Base-by-base conservation (phyloP, 1,284 basidiomycete genomes). In the Tausonia pullulans region DNA sequence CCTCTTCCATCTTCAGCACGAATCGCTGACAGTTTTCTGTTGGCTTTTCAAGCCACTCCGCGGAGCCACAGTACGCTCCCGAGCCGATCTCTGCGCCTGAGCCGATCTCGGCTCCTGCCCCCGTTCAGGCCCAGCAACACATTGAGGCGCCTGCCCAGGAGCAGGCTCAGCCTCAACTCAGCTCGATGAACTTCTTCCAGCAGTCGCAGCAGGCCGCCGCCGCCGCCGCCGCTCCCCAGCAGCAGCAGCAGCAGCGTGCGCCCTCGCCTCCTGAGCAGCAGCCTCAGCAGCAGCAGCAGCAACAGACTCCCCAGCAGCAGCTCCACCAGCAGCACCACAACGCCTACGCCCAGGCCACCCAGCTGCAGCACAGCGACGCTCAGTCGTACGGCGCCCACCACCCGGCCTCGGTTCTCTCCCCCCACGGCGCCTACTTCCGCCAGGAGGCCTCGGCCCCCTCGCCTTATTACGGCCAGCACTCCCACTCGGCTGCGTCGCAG, bases 171-270 rank as follows among this genome's bases (percentile, higher is more conserved):
- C 51, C 49, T 60, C 45, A 40, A 16, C 55, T 62, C 63, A 60
- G 13, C 53, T 27, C 48, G 41, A 60, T 62, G 53, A 49, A 59
- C 61, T 45, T 66, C 57, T 62, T 60, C 56, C 68, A 69, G 50
- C 68, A 69, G 39, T 60, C 58, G 64, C 65, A 53, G 69, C 72
- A 57, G 72, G 69, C 68, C 73, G 73, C 69, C 71, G 73, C 58
- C 72, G 72, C 63, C 67, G 71, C 69, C 69, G 68, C 69, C 59
- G 41, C 63, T 52, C 41, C 56, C 27, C 61, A 55, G 53, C 68
- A 69, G 53, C 64, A 62, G 63, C 63, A 57, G 69, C 14, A 39
- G 41, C n/a, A 40, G 9, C 43, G 9, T 14, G 48, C 41, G 41
- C 59, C 59, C 49, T 51, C 59, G 13, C 59, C 59, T 40, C 59